Conservation (phyloP, 2,329 filamentous ascomycete species). For the Cercospora sp. region DNA sequence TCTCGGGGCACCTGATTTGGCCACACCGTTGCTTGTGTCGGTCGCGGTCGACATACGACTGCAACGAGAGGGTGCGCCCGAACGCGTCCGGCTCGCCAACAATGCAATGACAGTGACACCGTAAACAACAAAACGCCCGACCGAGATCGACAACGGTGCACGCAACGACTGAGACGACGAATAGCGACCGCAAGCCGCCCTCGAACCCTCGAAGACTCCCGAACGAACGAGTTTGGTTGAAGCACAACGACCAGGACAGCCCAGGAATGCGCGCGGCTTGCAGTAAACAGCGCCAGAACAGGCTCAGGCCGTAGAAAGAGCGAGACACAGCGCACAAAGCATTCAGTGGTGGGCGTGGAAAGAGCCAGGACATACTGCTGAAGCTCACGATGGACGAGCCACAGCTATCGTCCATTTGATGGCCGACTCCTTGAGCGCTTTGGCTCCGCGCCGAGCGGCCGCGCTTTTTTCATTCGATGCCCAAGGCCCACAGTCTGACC, state of each 20-base stretch:
- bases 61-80: neutral
- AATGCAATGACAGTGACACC: neutral
- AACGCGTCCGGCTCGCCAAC: neutral
- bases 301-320: neutral
- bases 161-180: neutral
- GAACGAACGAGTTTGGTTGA: neutral
- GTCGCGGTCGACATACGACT: neutral
- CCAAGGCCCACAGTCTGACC: neutral
- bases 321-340: neutral
- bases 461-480: neutral
- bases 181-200: neutral
- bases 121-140: neutral
- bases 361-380: neutral
- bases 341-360: neutral
- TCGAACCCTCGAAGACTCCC: neutral
- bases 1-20: neutral
- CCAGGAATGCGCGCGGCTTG: neutral
- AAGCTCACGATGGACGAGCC: neutral
- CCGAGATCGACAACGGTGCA: neutral
- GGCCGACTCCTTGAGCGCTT: neutral
- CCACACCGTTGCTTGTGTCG: neutral
- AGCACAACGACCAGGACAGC: neutral
- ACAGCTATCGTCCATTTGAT: neutral
- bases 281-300: neutral
- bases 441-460: neutral